Evolutionary conservation across 2,329 filamentous ascomycete genomes (phyloP).

Genomic region (Aschersonia sp.): DNA sequence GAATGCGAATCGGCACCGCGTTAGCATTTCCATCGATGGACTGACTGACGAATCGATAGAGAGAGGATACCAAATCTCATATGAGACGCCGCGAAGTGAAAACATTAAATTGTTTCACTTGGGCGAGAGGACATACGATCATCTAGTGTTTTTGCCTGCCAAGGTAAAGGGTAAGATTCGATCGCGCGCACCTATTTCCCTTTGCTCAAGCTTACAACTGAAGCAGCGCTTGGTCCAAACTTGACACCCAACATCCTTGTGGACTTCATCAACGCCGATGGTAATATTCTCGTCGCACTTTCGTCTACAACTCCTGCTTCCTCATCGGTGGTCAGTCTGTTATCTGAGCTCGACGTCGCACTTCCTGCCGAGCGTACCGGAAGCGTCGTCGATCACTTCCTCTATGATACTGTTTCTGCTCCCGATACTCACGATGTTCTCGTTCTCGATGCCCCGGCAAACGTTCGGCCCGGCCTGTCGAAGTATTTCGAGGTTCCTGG

Average conservation of each 20-base stretch:
- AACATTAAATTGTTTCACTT: conserved; percentile 66
- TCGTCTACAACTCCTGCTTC: conserved; percentile 58
- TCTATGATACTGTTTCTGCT: conserved; percentile 67
- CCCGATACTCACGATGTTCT: conserved; percentile 79
- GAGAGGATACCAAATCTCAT: conserved; percentile 68
- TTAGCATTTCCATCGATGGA: no score
- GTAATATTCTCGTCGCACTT: conserved; percentile 80
- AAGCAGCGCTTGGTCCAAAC: conserved; percentile 66
- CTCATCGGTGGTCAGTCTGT: conserved; percentile 59
- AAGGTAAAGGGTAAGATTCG: conserved; percentile 67
- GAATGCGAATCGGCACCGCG: no score
- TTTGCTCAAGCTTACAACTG: background rate
- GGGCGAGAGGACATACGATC: conserved; percentile 81
- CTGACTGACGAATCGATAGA: conserved; percentile 29
- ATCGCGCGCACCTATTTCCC: background rate
- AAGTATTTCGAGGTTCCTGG: conserved; percentile 53
- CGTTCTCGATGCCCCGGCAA: conserved; percentile 54
- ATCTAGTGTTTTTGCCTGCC: conserved; percentile 74
- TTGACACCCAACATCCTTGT: conserved; percentile 76
- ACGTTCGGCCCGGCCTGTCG: conserved; percentile 54
- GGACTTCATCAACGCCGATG: conserved; percentile 80
- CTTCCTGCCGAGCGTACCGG: conserved; percentile 77
- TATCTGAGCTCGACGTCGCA: conserved; percentile 77
- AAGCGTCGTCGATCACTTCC: conserved; percentile 88
- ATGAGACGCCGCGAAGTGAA: conserved; percentile 72